Base-by-base conservation (phyloP, 306 rosid species). In the Quercus agrifolia region DNA sequence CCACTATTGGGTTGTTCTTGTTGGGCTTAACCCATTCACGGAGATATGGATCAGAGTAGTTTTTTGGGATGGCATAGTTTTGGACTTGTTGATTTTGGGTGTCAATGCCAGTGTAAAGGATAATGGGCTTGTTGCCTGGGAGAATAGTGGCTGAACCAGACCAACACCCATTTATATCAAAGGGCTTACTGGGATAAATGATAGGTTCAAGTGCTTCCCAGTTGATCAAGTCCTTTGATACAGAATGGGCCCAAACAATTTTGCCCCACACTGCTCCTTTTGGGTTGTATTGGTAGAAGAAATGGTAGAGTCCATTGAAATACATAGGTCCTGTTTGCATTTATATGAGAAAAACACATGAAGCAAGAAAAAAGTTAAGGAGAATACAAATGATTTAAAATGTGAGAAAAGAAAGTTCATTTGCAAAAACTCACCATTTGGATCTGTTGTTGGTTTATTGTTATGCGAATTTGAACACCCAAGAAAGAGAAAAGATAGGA, bases 201-300 rank as follows among this genome's bases (percentile, higher is more conserved):
- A 94, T 94, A 0, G 86, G 91, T 10, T 85, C 83, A 13, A 95
- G 86, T 17, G 90, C 70, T 66, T 84, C 79, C 99, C 99, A 95
- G 14, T 90, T 91, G 73, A 92, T 84, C 55, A 95, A 69, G 5
- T 95, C 97, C 30, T 64, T 90, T 3, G 99, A 95, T 0, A 95
- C 81, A 2, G 99, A 90, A 83, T 95, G 99, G 3, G 94, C 99
- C 99, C 99, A 92, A 3, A 91, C 97, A 49, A 95, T 92, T 85
- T 95, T 92, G 0, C 98, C 98, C 99, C 99, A 95, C 27, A 91
- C 94, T 0, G 98, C 88, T 13, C 98, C 97, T 72, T 90, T 85
- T 2, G 99, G 97, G 15, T 95, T 95, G 81, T 87, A 92, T 15
- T 95, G 99, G 51, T 95, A 95, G 79, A 95, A 95, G 0, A 95